A percentile compares a stretch with the other conserved stretches of the same genome.
These are phyloP conservation scores for Leishmania mexicana DNA, from an alignment of 208 protist genomes.

Conservation along the genomic window DNA sequence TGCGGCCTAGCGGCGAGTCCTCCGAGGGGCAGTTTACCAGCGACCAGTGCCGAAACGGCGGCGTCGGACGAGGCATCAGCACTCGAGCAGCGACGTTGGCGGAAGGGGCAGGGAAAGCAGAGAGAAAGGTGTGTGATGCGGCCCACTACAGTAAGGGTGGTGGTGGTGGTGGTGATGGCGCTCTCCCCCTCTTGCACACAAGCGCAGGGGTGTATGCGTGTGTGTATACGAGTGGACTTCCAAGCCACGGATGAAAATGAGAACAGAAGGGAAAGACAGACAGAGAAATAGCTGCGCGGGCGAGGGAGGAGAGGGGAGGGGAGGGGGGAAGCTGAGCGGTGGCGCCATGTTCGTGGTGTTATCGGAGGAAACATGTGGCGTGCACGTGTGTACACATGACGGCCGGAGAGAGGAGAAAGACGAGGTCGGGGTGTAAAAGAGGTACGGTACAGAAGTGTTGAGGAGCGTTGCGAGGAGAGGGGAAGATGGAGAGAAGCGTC, in stretches of 20 bases:
- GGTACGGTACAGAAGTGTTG: background rate
- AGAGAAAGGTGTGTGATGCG: background rate
- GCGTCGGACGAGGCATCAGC: conserved; percentile 27
- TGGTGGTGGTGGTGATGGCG: background rate
- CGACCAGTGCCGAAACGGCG: conserved; percentile 46
- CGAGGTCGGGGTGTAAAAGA: background rate
- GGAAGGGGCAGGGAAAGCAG: background rate
- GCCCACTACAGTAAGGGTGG: background rate
- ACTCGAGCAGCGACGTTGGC: background rate
- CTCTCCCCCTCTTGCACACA: background rate
- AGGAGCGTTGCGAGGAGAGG: background rate
- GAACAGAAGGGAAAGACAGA: background rate
- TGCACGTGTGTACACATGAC: background rate
- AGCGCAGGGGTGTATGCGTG: background rate
- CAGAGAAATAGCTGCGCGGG: background rate
- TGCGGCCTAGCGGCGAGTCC: conserved; percentile 67
- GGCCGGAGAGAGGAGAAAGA: background rate
- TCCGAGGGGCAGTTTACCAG: conserved; percentile 42
- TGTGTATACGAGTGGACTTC: background rate
- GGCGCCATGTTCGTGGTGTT: background rate
- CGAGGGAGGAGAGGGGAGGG: background rate
- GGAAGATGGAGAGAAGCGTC: background rate
- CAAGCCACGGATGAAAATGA: background rate
- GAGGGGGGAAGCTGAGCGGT: background rate
- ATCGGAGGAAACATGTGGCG: background rate